phyloP scores from a whole-genome alignment of 768 basidiomycete genomes.

The Tricholoma sp. region DNA sequence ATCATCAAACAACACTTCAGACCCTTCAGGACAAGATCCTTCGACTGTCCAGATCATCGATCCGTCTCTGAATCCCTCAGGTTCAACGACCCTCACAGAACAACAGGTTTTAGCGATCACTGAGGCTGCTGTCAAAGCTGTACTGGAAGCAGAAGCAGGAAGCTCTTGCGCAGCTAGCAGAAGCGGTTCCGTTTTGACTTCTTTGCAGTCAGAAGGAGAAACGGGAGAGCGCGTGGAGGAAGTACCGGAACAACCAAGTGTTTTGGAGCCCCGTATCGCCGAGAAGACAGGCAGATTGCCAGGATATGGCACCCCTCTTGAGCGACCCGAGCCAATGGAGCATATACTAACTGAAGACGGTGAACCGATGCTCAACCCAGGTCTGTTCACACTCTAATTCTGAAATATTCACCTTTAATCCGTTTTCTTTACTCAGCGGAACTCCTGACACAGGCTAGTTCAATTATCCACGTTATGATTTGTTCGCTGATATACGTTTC shows the following conservation, averaged over 20 bases:
- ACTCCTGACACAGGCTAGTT: slow-evolving; percentile 54
- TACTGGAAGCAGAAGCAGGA: slow-evolving; percentile 28
- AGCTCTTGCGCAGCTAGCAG: slow-evolving; percentile 22
- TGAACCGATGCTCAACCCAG: slow-evolving; percentile 64
- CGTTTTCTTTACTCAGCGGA: slow-evolving; percentile 35
- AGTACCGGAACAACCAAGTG: not conserved
- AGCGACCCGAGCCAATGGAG: slow-evolving; percentile 41
- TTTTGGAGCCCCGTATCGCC: not conserved
- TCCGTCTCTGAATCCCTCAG: slow-evolving; percentile 20
- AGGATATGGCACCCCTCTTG: slow-evolving; percentile 28
- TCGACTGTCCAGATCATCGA: slow-evolving; percentile 16
- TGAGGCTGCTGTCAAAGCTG: slow-evolving; percentile 27
- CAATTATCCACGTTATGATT: not conserved
- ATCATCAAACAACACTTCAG: not conserved
- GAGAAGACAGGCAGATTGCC: slow-evolving; percentile 13
- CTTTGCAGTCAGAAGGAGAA: slow-evolving; percentile 6
- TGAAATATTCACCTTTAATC: slow-evolving; percentile 4
- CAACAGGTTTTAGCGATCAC: slow-evolving; percentile 23
- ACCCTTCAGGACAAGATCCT: not conserved
- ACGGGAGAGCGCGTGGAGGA: slow-evolving; percentile 2
- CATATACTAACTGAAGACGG: slow-evolving; percentile 60
- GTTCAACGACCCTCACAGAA: slow-evolving; percentile 18
- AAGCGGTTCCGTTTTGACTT: slow-evolving; percentile 8
- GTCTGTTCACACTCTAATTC: slow-evolving; percentile 32
- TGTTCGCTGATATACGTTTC: slow-evolving; percentile 4